Evolutionary conservation across 495 filamentous ascomycete species (phyloP), one percentile per base, ranked within the genome.

Genomic region (Entonaema liquescens): DNA sequence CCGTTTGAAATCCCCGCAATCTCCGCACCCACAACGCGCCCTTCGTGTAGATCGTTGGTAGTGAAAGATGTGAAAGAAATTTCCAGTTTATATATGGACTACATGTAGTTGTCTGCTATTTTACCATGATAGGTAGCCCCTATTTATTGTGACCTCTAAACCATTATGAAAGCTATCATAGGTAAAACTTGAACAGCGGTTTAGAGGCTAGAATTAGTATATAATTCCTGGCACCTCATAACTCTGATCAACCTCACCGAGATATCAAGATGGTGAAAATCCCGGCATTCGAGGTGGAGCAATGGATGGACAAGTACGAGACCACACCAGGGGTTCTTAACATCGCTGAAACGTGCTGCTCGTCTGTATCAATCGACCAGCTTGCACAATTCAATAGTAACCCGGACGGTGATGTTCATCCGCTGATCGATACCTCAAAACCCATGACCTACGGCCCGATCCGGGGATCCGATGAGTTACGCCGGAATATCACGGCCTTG

Each of bases 301-400:
- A 96, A 89, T 97, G 93, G 93, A 97, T 97, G 93, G 91, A 95
- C 84, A 81, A 86, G 58, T 89, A 94, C 78, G 93, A 97, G 72
- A 86, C 76, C 8, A 89, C 85, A 4, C 83, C 82, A 0, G 89
- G 89, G 13, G 90, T 91, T 29, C 87, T 93, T 77, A 96, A 97
- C 76, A 87, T 94, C 53, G 93, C 93, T 66, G 94, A 97, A 78
- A 95, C 94, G 1, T 97, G 94, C 78, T 90, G 87, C 47, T 89
- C 91, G 13, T 93, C 92, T 7, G 84, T 97, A 17, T 97, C 94
- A 0, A 79, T 97, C 44, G 83, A 91, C 33, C 87, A 94, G 25
- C 86, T 97, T 2, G 81, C 81, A 2, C 82, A 38, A 75, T 93
- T 36, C 89, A 82, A 64, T 83, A 89, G 59, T 80, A 86, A 70